Conservation (phyloP, 257 asterid genomes). For the Scutellaria minor region DNA sequence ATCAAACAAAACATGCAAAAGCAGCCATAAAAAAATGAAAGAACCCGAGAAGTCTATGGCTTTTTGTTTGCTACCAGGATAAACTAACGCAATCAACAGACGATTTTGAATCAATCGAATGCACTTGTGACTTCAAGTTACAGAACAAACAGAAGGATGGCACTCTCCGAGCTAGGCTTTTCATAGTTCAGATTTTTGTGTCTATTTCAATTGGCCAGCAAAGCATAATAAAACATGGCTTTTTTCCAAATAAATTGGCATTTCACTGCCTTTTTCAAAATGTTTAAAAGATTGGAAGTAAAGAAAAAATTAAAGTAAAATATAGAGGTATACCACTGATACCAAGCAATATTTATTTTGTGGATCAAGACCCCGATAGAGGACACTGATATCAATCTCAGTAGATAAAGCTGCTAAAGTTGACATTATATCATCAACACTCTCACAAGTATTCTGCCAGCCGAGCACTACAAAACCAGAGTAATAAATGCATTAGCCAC, state of each 20-base stretch:
- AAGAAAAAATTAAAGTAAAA: slow-evolving; percentile 8
- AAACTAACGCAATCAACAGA: not conserved
- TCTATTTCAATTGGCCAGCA: too few species aligned
- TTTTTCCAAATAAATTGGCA: too few species aligned
- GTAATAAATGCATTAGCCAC: slow-evolving; percentile 21
- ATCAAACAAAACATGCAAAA: not conserved
- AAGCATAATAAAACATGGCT: too few species aligned
- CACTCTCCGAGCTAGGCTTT: not conserved
- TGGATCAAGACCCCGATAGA: slow-evolving; percentile 97
- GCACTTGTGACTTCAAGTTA: not conserved
- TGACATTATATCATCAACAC: slow-evolving; percentile 70
- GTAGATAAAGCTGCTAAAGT: slow-evolving; percentile 83
- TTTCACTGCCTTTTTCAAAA: not conserved
- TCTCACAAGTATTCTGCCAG: slow-evolving; percentile 94
- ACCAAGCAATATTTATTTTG: slow-evolving; percentile 63
- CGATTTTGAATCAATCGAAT: too few species aligned
- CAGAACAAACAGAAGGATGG: not conserved
- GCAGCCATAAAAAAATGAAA: not conserved
- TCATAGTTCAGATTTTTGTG: too few species aligned
- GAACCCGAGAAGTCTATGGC: not conserved
- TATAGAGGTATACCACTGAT: slow-evolving; percentile 77
- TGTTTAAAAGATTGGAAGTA: not conserved
- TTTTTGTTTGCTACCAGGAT: slow-evolving; percentile 19
- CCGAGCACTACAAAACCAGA: slow-evolving; percentile 72
- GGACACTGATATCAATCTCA: slow-evolving; percentile 79